Base-by-base conservation (phyloP, 192 early-diverging fungal genomes). In the Paraglomus brasilianum region DNA sequence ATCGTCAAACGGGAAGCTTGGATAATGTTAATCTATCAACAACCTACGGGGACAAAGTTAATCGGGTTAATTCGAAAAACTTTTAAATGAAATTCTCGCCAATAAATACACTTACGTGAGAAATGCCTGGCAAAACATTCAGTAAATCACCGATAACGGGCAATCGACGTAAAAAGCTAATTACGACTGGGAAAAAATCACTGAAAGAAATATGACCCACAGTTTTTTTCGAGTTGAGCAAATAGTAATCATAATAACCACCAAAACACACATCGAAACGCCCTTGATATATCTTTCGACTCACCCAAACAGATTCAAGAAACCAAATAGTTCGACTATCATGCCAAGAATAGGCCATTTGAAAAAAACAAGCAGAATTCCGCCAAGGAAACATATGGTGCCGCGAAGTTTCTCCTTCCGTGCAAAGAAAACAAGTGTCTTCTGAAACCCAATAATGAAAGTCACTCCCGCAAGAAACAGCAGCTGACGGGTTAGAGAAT, bases 251-350 rank as follows among this genome's bases (percentile, higher is more conserved):
- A 40, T 38, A 30, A 42, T 7, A 19, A 57, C 17, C 36, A 61
- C 6, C 42, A 48, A 43, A 1, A 30, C 24, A 74, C 41, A 11
- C 4, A 41, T 43, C n/a, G 39, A 51, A n/a, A 1, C n/a, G 52
- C 41, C 19, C 15, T 19, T 61, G 11, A 11, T 22, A 57, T 46
- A 41, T 50, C 3, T 24, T 6, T 10, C 36, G 56, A 8, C 10
- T 24, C 85, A 94, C 92, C 93, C 96, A 88, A 98, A 98, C 51
- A 98, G 77, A 74, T 98, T 98, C 61, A 98, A 83, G 74, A 98
- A 97, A 8, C 96, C 96, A 85, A 97, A 92, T 15, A 86, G 74
- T 73, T 98, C 96, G 49, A 97, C 82, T 30, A 88, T 36, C 49
- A 98, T 91, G 30, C 96, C 96, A 67, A 95, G 75, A 36, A 94